These are phyloP conservation scores for Mycena galopus DNA, from an alignment of 768 basidiomycete genomes.

Conservation along the genomic window DNA sequence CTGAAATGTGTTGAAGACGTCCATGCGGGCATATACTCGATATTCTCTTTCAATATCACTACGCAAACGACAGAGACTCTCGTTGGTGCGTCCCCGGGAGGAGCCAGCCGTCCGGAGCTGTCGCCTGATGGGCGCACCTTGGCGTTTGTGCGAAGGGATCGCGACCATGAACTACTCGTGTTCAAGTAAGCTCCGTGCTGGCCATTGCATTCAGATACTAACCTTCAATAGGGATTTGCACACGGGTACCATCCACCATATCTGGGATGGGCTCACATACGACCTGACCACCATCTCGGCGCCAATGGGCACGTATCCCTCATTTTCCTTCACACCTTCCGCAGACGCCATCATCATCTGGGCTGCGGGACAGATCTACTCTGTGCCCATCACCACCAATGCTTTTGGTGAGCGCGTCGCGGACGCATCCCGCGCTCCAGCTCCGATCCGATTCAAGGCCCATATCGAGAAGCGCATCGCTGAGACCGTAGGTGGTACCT, in stretches of 20 bases:
- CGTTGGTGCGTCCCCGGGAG: slow-evolving; percentile 72
- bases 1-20: slow-evolving; percentile 61
- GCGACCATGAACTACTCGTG: slow-evolving; percentile 80
- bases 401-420: slow-evolving; percentile 64
- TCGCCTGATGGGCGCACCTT: slow-evolving; percentile 78
- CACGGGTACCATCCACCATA: slow-evolving; percentile 73
- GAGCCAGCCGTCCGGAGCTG: slow-evolving; percentile 80
- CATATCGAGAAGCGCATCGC: slow-evolving; percentile 75
- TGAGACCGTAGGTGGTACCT: slow-evolving; percentile 65
- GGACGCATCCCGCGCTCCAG: slow-evolving; percentile 52
- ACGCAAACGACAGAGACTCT: slow-evolving; percentile 64
- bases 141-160: slow-evolving; percentile 79
- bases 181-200: slow-evolving; percentile 64
- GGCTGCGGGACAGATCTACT: slow-evolving; percentile 80
- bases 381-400: slow-evolving; percentile 69
- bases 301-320: slow-evolving; percentile 86
- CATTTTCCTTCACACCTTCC: slow-evolving; percentile 75
- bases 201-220: neutral
- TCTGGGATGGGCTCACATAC: slow-evolving; percentile 79
- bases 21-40: slow-evolving; percentile 78
- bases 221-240: slow-evolving; percentile 64
- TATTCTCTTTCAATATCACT: slow-evolving; percentile 76
- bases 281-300: slow-evolving; percentile 74
- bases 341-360: slow-evolving; percentile 77
- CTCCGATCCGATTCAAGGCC: slow-evolving; percentile 69